A percentile compares a stretch with the other conserved stretches of the same genome.
phyloP scores from a whole-genome alignment of 495 filamentous ascomycete species.

The Xylaria curta region DNA sequence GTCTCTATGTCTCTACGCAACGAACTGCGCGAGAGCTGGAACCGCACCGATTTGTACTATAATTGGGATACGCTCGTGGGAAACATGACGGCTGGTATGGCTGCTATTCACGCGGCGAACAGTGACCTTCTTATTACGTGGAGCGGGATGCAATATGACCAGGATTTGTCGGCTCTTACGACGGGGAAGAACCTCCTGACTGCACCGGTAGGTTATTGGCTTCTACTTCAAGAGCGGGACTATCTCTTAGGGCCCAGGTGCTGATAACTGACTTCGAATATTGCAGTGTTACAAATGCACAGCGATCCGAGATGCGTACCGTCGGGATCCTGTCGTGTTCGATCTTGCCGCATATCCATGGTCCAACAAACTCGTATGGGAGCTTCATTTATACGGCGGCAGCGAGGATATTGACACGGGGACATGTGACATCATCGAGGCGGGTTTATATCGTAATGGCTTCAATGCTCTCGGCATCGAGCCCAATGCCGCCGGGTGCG shows the following conservation, averaged over 20 bases:
- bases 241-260: neutral
- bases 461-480: conserved; percentile 54
- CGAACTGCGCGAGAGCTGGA: conserved; percentile 54
- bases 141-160: conserved; percentile 61
- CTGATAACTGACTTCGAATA: neutral
- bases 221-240: neutral
- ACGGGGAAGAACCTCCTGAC: conserved; percentile 48
- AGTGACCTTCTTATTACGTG: conserved; percentile 61
- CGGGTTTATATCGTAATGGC: conserved; percentile 51
- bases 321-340: conserved; percentile 40
- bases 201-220: conserved; percentile 30
- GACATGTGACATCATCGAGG: conserved; percentile 52
- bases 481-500: conserved; percentile 42
- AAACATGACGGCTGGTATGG: conserved; percentile 55
- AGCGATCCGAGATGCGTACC: conserved; percentile 45
- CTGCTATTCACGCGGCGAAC: conserved; percentile 56
- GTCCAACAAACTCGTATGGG: conserved; percentile 58
- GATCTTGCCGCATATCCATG: conserved; percentile 38
- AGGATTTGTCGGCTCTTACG: conserved; percentile 55
- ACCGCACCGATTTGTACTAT: conserved; percentile 48
- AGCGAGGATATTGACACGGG: conserved; percentile 48
- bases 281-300: conserved; percentile 49
- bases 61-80: conserved; percentile 59
- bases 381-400: conserved; percentile 60
- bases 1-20: conserved; percentile 60